Evolutionary conservation across 176 grass and related monocot genomes (phyloP).

Genomic region (Neostapfia colusana): DNA sequence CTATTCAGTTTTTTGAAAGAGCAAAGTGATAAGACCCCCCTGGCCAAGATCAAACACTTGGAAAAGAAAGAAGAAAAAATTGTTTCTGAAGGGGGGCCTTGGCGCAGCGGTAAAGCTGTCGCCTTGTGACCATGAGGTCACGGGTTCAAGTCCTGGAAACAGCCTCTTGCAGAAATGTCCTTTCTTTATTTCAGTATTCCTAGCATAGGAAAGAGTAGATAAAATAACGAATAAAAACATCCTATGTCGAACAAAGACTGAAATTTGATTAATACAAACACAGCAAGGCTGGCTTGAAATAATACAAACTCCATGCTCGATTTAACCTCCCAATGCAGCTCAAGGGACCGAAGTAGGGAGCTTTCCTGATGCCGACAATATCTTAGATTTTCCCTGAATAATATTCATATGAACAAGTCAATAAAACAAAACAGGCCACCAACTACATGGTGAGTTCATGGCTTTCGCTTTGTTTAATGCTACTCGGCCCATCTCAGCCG

Average conservation of each 20-base stretch:
- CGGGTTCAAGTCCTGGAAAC: no score
- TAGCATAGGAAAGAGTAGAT: neutral
- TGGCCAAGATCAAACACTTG: neutral
- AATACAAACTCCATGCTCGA: neutral
- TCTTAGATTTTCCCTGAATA: neutral
- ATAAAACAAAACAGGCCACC: slow-evolving; percentile 12
- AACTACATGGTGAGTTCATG: slow-evolving; percentile 16
- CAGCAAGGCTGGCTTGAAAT: neutral
- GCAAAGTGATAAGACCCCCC: neutral
- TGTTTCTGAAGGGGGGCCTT: no score
- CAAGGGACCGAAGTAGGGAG: neutral
- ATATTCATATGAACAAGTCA: slow-evolving; percentile 12
- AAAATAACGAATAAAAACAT: neutral
- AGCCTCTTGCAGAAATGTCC: no score
- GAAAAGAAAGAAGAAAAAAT: neutral
- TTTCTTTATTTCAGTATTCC: no score
- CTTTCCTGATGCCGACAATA: neutral
- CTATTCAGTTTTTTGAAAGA: slow-evolving; percentile 10
- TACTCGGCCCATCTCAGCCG: slow-evolving; percentile 16
- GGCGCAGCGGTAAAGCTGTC: no score
- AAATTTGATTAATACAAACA: slow-evolving; percentile 7
- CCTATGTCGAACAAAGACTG: neutral
- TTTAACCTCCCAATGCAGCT: neutral
- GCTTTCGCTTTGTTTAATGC: slow-evolving; percentile 4
- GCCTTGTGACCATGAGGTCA: no score